phyloP scores from a whole-genome alignment of 2,329 filamentous ascomycete genomes.

The Colletotrichum melonis region DNA sequence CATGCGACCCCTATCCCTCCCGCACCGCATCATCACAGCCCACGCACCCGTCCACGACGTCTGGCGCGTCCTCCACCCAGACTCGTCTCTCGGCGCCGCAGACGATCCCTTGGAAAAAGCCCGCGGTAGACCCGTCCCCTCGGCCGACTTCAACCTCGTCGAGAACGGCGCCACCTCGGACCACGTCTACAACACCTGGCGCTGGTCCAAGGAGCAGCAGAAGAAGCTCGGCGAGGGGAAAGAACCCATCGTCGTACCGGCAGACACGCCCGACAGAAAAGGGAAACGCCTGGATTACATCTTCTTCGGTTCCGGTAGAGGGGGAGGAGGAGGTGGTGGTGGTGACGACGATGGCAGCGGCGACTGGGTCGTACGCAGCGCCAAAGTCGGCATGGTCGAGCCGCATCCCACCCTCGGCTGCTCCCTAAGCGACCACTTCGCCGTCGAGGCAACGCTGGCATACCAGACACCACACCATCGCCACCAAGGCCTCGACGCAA shows the following conservation, averaged over 20 bases:
- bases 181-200: constrained; percentile 89
- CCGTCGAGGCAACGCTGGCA: constrained; percentile 82
- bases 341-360: constrained; percentile 59
- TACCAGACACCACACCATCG: constrained; percentile 50
- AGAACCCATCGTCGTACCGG: constrained; percentile 70
- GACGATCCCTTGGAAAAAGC: constrained; percentile 74
- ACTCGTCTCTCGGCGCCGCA: constrained; percentile 82
- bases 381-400: constrained; percentile 81
- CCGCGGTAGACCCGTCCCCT: constrained; percentile 75
- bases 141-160: constrained; percentile 79
- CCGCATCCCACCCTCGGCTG: constrained; percentile 85
- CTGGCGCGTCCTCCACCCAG: constrained; percentile 86
- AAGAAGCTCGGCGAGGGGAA: constrained; percentile 74
- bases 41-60: constrained; percentile 83
- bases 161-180: constrained; percentile 92
- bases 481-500: constrained; percentile 4
- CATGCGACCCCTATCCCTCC: constrained; percentile 89
- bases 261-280: constrained; percentile 73
- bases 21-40: constrained; percentile 83
- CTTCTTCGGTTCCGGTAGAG: constrained; percentile 71
- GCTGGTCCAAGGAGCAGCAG: constrained; percentile 80
- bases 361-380: constrained; percentile 77
- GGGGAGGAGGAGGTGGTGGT: too few species aligned
- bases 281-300: constrained; percentile 97
- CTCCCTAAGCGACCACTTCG: constrained; percentile 95